phyloP scores from a whole-genome alignment of 495 filamentous ascomycete species.

The Echria macrotheca region DNA sequence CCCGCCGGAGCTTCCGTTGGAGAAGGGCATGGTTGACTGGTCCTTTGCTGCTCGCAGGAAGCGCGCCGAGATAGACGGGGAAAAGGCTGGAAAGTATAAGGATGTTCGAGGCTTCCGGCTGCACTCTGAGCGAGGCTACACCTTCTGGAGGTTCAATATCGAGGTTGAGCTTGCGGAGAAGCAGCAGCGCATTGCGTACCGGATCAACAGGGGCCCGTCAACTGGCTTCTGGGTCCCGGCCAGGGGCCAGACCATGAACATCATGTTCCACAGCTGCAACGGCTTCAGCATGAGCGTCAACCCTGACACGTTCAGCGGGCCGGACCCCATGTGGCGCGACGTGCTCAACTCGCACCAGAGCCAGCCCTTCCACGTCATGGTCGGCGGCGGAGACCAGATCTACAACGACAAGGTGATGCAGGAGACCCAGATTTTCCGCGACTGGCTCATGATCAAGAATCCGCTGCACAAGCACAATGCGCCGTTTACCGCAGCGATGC shows the following conservation, averaged over 20 bases:
- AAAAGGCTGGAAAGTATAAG: constrained; percentile 66
- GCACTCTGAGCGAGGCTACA: constrained; percentile 79
- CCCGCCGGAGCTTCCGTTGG: constrained; percentile 31
- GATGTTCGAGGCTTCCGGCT: constrained; percentile 78
- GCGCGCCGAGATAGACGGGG: constrained; percentile 56
- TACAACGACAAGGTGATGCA: constrained; percentile 83
- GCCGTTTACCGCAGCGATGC: constrained; percentile 69
- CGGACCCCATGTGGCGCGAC: constrained; percentile 95
- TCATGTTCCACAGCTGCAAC: constrained; percentile 98
- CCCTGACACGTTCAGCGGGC: constrained; percentile 72
- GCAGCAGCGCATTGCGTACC: constrained; percentile 85
- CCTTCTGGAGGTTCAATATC: constrained; percentile 94
- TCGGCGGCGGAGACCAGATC: constrained; percentile 94
- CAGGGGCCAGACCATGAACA: constrained; percentile 83
- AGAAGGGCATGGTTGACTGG: constrained; percentile 29
- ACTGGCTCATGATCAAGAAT: constrained; percentile 81
- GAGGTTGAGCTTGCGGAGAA: constrained; percentile 76
- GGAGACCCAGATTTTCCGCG: constrained; percentile 65
- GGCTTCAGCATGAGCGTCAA: constrained; percentile 83
- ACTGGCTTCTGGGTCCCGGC: constrained; percentile 94
- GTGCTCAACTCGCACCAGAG: constrained; percentile 89
- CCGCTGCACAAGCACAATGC: constrained; percentile 68
- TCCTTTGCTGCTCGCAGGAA: constrained; percentile 44
- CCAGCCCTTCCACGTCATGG: constrained; percentile 95
- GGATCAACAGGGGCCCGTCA: constrained; percentile 87